Base-by-base conservation (phyloP, 108 stramenopile species). In the Nitzschia sp. region DNA sequence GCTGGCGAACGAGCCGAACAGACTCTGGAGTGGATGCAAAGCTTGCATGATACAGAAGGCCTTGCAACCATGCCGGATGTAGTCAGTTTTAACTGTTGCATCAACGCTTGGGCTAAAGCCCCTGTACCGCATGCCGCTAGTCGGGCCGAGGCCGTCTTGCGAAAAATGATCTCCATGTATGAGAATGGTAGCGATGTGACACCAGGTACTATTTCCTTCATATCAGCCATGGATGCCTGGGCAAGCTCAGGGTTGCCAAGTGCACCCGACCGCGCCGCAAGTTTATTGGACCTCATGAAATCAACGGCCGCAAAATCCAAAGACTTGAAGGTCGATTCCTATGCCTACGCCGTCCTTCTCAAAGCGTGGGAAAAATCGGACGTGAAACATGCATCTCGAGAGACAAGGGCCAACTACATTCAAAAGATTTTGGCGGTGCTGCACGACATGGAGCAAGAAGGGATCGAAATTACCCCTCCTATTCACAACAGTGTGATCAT, bases 31-130 rank as follows among this genome's bases (percentile, higher is more conserved):
- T 69, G 71, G 71, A 79, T 79, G 71, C 45, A 68, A 57, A 31
- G 67, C 29, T 36, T 69, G 1, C 8, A 61, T 46, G 77, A 59
- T 38, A 46, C 64, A 5, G 38, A 66, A 32, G 63, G 75, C 38
- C 49, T 75, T 1, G 79, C 80, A 26, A 83, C 85, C 27, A 75
- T 77, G 33, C 90, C 90, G 0, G 70, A 82, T 67, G 70, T 53
- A n/a, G 66, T 74, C 33, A 72, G 78, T 13, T 82, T 58, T 55
- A 77, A 70, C 30, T 71, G 51, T 34, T 70, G 74, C 19, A 70
- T 78, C 38, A 63, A 74, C 56, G 77, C 72, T 19, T 81, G 75
- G 66, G 80, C 80, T 3, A 60, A 66, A n/a, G 59, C 59, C 11
- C 30, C 64, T 24, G 34, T 54, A 32, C 54, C 57, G 0, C 49